Conservation (phyloP, 345 rosid species). For the Salix viminalis region DNA sequence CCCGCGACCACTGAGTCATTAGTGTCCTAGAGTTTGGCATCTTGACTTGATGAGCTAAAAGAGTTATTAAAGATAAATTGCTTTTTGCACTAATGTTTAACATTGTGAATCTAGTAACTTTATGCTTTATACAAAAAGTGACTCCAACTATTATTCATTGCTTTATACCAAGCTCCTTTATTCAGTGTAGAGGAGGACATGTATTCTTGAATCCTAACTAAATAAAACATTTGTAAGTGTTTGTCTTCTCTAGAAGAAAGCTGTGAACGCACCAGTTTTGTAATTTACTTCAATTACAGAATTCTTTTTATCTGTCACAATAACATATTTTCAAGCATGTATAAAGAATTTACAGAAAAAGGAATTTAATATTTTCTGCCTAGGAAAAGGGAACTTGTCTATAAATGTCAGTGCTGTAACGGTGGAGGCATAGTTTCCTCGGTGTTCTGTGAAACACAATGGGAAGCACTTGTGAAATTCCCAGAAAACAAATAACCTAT, state of each 20-base stretch:
- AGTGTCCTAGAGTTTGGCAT: background rate
- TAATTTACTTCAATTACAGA: background rate
- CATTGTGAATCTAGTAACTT: background rate
- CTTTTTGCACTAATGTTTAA: background rate
- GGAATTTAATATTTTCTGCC: background rate
- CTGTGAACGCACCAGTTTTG: background rate
- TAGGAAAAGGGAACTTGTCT: background rate
- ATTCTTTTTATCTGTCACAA: background rate
- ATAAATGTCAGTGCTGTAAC: background rate
- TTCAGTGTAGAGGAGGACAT: background rate
- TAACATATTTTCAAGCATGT: background rate
- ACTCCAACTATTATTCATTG: no score
- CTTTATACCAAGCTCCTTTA: background rate
- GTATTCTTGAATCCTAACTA: background rate
- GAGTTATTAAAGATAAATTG: background rate
- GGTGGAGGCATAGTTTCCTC: background rate
- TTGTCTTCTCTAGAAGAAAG: background rate
- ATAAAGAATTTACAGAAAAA: background rate
- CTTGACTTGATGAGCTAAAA: background rate
- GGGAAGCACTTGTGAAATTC: background rate
- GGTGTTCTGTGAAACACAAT: background rate
- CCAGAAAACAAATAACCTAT: background rate
- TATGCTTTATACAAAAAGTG: background rate
- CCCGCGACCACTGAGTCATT: background rate
- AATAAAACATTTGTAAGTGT: background rate